Percentiles rank a stretch among this genome's conserved stretches.
Evolutionary conservation across 1,284 basidiomycete genomes (phyloP).

Genomic region (Ustilago bromivora): DNA sequence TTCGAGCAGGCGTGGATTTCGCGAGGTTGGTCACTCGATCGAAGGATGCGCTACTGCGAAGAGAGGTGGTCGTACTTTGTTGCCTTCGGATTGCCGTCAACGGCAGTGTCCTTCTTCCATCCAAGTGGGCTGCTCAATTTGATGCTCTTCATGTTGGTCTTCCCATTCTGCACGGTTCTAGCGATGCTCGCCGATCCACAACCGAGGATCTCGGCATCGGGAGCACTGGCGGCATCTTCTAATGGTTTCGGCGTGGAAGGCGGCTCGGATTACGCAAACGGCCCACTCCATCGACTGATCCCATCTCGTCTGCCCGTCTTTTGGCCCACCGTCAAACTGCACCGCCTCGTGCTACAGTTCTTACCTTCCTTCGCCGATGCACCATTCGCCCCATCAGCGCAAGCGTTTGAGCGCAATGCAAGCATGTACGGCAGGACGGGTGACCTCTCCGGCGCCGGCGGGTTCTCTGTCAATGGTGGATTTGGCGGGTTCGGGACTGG

Average conservation of each 20-base stretch:
- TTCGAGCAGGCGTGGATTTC: constrained; percentile 67
- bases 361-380: constrained; percentile 31
- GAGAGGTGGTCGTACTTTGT: constrained; percentile 67
- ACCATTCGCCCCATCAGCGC: constrained; percentile 19
- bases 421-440: constrained; percentile 27
- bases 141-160: constrained; percentile 68
- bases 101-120: constrained; percentile 67
- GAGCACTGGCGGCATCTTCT: constrained; percentile 37
- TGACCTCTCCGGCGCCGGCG: constrained; percentile 18
- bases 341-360: constrained; percentile 28
- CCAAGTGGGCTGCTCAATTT: constrained; percentile 66
- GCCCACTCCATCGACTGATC: constrained; percentile 52
- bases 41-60: constrained; percentile 67
- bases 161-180: constrained; percentile 66
- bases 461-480: constrained; percentile 36
- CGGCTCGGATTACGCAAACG: constrained; percentile 27
- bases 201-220: constrained; percentile 51
- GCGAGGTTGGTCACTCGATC: constrained; percentile 56
- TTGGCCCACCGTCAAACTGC: constrained; percentile 62
- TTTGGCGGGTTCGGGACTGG: constrained; percentile 41
- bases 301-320: constrained; percentile 66
- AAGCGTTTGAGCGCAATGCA: constrained; percentile 45
- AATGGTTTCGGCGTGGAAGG: constrained; percentile 17
- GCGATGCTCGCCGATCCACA: constrained; percentile 65
- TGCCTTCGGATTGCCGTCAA: constrained; percentile 67